phyloP scores from a whole-genome alignment of 352 stramenopile species.

The Phytophthora crassamura region DNA sequence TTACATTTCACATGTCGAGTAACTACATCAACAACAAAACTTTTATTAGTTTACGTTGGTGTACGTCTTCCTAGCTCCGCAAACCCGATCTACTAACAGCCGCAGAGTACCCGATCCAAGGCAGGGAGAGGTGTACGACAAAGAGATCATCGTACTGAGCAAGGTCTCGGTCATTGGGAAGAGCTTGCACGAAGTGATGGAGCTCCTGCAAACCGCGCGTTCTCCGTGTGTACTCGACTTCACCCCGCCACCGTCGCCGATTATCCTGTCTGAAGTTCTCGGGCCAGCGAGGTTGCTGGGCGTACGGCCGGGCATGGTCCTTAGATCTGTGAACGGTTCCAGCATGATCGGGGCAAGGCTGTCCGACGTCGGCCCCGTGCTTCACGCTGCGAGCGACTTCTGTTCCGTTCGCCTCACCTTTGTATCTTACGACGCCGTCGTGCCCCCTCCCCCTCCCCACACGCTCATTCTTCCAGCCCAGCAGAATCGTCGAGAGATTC shows the following conservation, averaged over 20 bases:
- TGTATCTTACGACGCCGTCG: slow-evolving; percentile 20
- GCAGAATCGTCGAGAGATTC: background rate
- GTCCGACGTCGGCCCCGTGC: slow-evolving; percentile 32
- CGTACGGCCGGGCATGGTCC: slow-evolving; percentile 45
- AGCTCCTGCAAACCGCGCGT: slow-evolving; percentile 36
- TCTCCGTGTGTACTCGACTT: slow-evolving; percentile 61
- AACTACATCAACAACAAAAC: no score
- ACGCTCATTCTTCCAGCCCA: slow-evolving; percentile 1
- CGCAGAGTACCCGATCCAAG: no score
- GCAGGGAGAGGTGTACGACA: no score
- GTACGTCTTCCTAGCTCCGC: no score
- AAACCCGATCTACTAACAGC: no score
- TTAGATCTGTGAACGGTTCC: slow-evolving; percentile 41
- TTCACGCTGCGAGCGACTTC: slow-evolving; percentile 33
- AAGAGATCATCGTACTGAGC: slow-evolving; percentile 54
- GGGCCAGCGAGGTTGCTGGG: slow-evolving; percentile 30
- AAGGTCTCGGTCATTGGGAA: slow-evolving; percentile 41
- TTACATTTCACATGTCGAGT: no score
- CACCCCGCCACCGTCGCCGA: slow-evolving; percentile 50
- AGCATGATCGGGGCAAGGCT: slow-evolving; percentile 50
- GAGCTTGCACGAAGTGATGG: slow-evolving; percentile 48
- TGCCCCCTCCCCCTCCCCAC: no score
- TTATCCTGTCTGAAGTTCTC: slow-evolving; percentile 48
- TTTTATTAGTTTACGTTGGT: no score
- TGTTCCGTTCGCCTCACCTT: slow-evolving; percentile 41